Evolutionary conservation across 352 stramenopile genomes (phyloP), one percentile per base, ranked within the genome.

Genomic region (Globisporangium cylindrosporum): DNA sequence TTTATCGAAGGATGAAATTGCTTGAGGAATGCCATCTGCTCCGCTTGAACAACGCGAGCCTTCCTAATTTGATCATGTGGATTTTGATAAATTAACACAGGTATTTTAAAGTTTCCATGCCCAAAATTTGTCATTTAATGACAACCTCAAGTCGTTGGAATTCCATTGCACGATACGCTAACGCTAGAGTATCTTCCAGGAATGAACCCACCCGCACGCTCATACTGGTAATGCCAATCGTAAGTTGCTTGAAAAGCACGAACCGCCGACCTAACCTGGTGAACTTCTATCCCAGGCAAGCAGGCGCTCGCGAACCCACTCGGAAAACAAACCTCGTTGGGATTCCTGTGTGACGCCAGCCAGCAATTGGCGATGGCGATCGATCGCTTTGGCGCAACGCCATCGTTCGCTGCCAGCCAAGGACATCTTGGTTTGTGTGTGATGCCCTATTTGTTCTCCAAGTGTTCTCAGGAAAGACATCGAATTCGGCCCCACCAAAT

Each of bases 21-120:
- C n/a, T 63, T 34, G 36, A 63, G 36, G 57, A 51, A n/a, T n/a
- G 57, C 56, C 57, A 62, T 22, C 57, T 62, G 57, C 34, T 62
- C 36, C 32, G 12, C 29, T 29, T 25, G 18, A 62, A 27, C 57
- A 32, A 24, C 25, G 53, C 4, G 2, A 41, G 15, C 55, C 38
- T 24, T 61, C 12, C 14, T 2, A 38, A 24, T 7, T 7, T 8
- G 41, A 51, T n/a, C 34, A 36, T 8, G 15, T 53, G 22, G 2
- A 63, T 6, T 1, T 25, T 25, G 29, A 46, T 46, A 18, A 10
- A 60, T 20, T 59, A 24, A 51, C 24, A 10, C n/a, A 32, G 34
- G 34, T 32, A 32, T 32, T 32, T 32, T 32, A 32, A 3, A 32
- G 27, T 32, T 32, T 32, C 27, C 27, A 32, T 32, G 27, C 27